Evolutionary conservation across 208 protist species (phyloP).

Genomic region (Trypanosoma rangeli): DNA sequence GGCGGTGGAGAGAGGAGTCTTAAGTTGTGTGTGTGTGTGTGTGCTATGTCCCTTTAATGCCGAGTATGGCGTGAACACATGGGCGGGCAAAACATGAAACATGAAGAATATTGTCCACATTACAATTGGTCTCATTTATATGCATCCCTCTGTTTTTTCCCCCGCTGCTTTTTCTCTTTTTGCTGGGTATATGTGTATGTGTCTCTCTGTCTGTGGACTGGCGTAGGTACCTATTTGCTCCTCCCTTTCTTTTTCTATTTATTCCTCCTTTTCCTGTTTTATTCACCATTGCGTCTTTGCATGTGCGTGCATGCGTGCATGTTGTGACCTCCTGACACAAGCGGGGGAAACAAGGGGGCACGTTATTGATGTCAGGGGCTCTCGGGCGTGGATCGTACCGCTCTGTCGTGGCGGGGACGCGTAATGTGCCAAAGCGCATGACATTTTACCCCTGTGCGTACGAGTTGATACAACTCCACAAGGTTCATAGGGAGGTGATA

Average conservation of each 20-base stretch:
- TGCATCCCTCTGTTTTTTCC: too few relatives aligned
- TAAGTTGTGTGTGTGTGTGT: too few relatives aligned
- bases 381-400: slow-evolving; percentile 82
- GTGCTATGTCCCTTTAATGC: too few relatives aligned
- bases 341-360: neutral
- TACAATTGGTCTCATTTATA: too few relatives aligned
- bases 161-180: too few relatives aligned
- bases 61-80: too few relatives aligned
- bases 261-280: neutral
- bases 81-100: too few relatives aligned
- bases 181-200: too few relatives aligned
- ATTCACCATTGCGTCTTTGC: neutral
- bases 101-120: too few relatives aligned
- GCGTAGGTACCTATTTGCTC: neutral
- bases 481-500: slow-evolving; percentile 69
- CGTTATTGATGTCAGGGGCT: slow-evolving; percentile 73
- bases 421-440: slow-evolving; percentile 30
- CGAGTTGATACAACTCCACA: slow-evolving; percentile 81
- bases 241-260: neutral
- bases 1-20: too few relatives aligned
- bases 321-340: neutral
- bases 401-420: slow-evolving; percentile 73
- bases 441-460: slow-evolving; percentile 77
- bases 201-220: too few relatives aligned
- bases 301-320: neutral